Conservation (phyloP, 75 land plant genomes). For the Pseudotsuga menziesii region DNA sequence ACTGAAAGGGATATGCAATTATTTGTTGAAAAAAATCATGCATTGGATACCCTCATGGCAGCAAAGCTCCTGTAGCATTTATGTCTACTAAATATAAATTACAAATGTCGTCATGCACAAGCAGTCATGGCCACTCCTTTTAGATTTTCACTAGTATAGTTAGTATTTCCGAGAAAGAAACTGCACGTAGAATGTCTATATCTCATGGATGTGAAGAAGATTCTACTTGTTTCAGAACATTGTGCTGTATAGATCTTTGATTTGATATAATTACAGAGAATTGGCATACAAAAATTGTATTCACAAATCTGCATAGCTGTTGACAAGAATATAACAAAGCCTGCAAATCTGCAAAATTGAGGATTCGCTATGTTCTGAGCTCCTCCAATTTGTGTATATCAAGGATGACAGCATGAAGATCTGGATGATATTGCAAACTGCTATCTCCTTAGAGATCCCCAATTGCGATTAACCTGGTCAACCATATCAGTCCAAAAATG, state of each 20-base stretch:
- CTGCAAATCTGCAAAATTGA: neutral
- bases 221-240: neutral
- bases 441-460: constrained; percentile 49
- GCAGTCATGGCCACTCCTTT: neutral
- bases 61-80: neutral
- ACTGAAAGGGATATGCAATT: neutral
- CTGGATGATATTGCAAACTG: neutral
- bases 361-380: neutral
- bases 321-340: neutral
- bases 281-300: neutral
- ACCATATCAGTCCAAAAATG: neutral
- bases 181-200: neutral
- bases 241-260: neutral
- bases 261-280: neutral
- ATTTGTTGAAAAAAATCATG: neutral
- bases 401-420: neutral
- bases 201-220: neutral
- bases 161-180: neutral
- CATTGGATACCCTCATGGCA: neutral
- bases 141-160: neutral
- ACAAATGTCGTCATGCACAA: neutral
- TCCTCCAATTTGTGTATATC: too few relatives aligned
- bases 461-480: constrained; percentile 42
- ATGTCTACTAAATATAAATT: neutral
- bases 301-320: neutral